Evolutionary conservation across 495 filamentous ascomycete species (phyloP), one percentile per base, ranked within the genome.

Genomic region (Mycothermus thermophilus): DNA sequence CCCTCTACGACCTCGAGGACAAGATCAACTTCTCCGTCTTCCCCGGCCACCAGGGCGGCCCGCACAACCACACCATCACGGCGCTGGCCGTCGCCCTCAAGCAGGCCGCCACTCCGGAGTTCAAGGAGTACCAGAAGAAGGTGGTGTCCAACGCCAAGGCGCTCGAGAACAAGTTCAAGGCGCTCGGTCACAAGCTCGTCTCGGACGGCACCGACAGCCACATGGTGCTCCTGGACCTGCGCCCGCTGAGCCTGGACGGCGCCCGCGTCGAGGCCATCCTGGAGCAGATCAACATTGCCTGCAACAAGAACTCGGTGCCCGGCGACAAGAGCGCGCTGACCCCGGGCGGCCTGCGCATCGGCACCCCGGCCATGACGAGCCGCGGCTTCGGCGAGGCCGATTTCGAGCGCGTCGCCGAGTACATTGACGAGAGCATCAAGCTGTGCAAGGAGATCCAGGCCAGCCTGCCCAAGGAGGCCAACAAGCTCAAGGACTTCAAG

Each of bases 21-120:
- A 85, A 86, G 29, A 99, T 99, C 66, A 99, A 99, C 72, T 88
- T 93, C 63, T 93, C 86, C 39, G 92, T 99, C 58, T 99, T 99
- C 74, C 92, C 92, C 29, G 92, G 92, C 41, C 92, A 99, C 66
- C 92, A 99, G 69, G 92, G 92, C 54, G 92, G 92, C 34, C 92
- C 92, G 18, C 92, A 99, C 70, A 99, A 99, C 72, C 92, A 99
- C 74, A 99, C 92, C 60, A 99, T 99, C 64, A 99, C 92, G 25
- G 92, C 92, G 44, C 72, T 99, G 35, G 83, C 92, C 19, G 92
- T 96, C 46, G 92, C 92, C 30, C 73, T 99, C 42, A 90, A 93
- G 69, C 92, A 99, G 68, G 88, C 83, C 32, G 77, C 74, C 42
- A 82, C 78, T 35, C 80, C 83, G 23, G 90, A 94, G 59, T 99